These are phyloP conservation scores for Macrocybe gigantea DNA, from an alignment of 768 basidiomycete genomes.

Conservation along the genomic window DNA sequence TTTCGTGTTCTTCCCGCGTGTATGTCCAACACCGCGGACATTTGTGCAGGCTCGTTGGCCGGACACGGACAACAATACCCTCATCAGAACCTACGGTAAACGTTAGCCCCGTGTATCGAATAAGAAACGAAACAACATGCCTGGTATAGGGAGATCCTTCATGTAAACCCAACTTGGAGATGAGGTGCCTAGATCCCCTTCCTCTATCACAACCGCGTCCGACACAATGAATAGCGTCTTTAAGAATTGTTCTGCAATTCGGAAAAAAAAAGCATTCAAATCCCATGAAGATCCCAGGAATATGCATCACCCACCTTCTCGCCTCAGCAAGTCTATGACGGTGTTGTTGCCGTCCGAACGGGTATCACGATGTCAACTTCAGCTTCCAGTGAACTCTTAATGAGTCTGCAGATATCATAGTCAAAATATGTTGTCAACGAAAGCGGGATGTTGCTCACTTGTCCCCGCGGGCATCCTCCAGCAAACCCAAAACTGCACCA, in stretches of 20 bases:
- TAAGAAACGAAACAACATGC: slow-evolving; percentile 22
- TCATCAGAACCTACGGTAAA: slow-evolving; percentile 19
- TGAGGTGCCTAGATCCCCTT: slow-evolving; percentile 31
- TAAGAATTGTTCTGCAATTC: slow-evolving; percentile 48
- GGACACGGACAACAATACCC: slow-evolving; percentile 45
- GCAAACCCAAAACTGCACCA: slow-evolving; percentile 49
- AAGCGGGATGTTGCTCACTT: slow-evolving; percentile 45
- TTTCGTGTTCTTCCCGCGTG: slow-evolving; percentile 42
- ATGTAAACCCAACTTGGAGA: slow-evolving; percentile 47
- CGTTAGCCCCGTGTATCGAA: slow-evolving; percentile 4
- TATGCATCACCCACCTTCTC: slow-evolving; percentile 35
- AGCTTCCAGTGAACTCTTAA: slow-evolving; percentile 75
- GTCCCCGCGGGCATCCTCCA: slow-evolving; percentile 71
- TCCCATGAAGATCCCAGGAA: not conserved
- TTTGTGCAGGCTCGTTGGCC: slow-evolving; percentile 56
- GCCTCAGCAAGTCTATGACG: slow-evolving; percentile 27
- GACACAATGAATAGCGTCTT: slow-evolving; percentile 82
- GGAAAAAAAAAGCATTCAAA: not conserved
- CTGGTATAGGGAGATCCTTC: slow-evolving; percentile 35
- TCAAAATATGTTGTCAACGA: not conserved
- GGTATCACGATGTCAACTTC: slow-evolving; percentile 60
- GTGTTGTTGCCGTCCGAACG: slow-evolving; percentile 16
- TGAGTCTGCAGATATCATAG: slow-evolving; percentile 35
- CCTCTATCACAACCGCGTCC: slow-evolving; percentile 47
- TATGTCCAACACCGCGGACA: slow-evolving; percentile 93